Base-by-base conservation (phyloP, 495 filamentous ascomycete genomes). In the Penicillium psychrofluorescens region DNA sequence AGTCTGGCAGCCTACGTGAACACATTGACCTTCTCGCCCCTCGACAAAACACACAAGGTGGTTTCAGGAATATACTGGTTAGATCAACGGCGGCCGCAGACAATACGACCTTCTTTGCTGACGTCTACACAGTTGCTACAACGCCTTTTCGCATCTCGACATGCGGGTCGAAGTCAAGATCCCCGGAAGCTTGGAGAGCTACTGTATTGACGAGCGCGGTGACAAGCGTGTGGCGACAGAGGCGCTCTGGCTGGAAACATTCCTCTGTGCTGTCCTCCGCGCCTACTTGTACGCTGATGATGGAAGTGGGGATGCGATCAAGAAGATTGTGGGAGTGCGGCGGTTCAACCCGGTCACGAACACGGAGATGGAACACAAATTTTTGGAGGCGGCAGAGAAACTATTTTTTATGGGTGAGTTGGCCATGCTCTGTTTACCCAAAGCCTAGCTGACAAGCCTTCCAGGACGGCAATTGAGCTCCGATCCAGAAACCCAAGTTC, bases 141-240 rank as follows among this genome's bases (percentile, higher is more conserved):
- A 98, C 88, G 92, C 92, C 50, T 97, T 98, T 69, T 97, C 92
- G 8, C 80, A 95, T 45, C 76, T 96, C 32, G 92, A 98, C 59
- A 97, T 98, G 94, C 89, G 92, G 35, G 91, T 98, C 14, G 88
- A 95, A 54, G 92, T 96, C 27, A 89, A 88, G 44, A 96, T 97
- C 53, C 92, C 92, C 29, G 92, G 92, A 41, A 88, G 84, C 14
- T 87, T 98, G 32, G 91, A 97, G 64, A 86, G 85, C 57, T 96
- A 95, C 65, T 95, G 90, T 62, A 84, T 98, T 47, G 90, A 98
- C 63, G 91, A 98, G 66, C 80, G 89, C 45, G 94, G 92, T 42
- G 89, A 96, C 54, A 95, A 92, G 67, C 79, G 88, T 28, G 84
- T 88, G 41, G 88, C 94, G 22, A 87, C 90, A 0, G 92, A 98